Conservation (phyloP, 768 basidiomycete species). For the Naganishia onofrii region DNA sequence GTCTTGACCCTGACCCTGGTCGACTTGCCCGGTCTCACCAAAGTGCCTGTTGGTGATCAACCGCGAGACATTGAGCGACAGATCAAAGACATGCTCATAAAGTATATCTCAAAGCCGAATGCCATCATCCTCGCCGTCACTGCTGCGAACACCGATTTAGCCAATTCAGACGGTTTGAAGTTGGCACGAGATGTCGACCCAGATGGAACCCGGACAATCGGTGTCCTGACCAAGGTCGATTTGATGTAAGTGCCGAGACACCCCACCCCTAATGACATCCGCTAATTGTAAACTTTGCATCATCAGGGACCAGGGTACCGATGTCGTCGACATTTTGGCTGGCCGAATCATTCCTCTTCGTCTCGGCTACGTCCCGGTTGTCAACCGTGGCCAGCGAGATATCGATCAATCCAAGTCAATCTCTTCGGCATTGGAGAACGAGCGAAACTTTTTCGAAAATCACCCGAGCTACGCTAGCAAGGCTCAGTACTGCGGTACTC, state of each 20-base stretch:
- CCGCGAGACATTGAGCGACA: slow-evolving; percentile 96
- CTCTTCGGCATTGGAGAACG: slow-evolving; percentile 75
- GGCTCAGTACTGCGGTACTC: slow-evolving; percentile 93
- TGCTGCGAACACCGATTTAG: slow-evolving; percentile 91
- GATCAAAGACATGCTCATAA: slow-evolving; percentile 92
- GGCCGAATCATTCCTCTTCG: slow-evolving; percentile 94
- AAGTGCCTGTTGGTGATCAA: slow-evolving; percentile 93
- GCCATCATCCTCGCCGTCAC: slow-evolving; percentile 97
- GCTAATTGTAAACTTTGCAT: slow-evolving; percentile 5
- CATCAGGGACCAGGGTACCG: slow-evolving; percentile 90
- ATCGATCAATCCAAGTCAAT: slow-evolving; percentile 89
- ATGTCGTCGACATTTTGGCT: slow-evolving; percentile 97
- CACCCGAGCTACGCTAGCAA: slow-evolving; percentile 91
- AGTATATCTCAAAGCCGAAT: slow-evolving; percentile 90
- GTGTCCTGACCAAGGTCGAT: slow-evolving; percentile 97
- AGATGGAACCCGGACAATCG: slow-evolving; percentile 92
- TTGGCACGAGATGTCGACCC: slow-evolving; percentile 95
- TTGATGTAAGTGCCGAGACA: slow-evolving; percentile 70
- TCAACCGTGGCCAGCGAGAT: slow-evolving; percentile 96
- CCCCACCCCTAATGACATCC: neutral
- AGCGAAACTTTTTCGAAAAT: slow-evolving; percentile 89
- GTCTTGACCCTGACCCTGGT: slow-evolving; percentile 95
- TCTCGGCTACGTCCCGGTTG: slow-evolving; percentile 95
- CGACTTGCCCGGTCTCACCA: slow-evolving; percentile 90
- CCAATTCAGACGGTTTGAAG: slow-evolving; percentile 96